Evolutionary conservation across 306 rosid species (phyloP).

Genomic region (Dicorynia guianensis): DNA sequence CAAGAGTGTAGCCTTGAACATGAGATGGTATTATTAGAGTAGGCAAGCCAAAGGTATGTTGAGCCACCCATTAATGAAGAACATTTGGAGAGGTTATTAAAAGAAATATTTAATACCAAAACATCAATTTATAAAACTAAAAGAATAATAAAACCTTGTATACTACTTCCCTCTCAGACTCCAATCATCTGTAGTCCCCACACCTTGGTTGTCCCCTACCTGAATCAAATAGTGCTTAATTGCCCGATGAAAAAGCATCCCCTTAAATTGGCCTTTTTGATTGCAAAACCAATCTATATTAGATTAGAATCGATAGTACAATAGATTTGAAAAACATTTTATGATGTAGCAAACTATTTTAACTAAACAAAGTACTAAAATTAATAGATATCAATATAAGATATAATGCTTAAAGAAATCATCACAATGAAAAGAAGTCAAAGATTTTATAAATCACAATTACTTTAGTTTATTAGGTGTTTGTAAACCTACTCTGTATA

Average conservation of each 20-base stretch:
- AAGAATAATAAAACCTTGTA: constrained; percentile 48
- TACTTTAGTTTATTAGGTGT: neutral
- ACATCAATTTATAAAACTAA: constrained; percentile 19
- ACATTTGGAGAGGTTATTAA: too few species aligned
- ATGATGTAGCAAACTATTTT: constrained; percentile 24
- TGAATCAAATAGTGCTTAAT: constrained; percentile 85
- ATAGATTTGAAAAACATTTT: constrained; percentile 1
- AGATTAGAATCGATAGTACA: constrained; percentile 24
- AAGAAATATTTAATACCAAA: too few species aligned
- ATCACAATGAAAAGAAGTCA: neutral
- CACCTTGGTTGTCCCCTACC: constrained; percentile 77
- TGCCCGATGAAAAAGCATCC: constrained; percentile 81
- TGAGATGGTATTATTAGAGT: too few species aligned
- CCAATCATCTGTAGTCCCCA: constrained; percentile 84
- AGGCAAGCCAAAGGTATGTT: too few species aligned
- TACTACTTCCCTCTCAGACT: constrained; percentile 77
- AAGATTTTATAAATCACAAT: too few species aligned
- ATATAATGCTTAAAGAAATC: neutral
- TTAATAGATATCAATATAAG: constrained; percentile 4
- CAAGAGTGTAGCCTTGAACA: too few species aligned
- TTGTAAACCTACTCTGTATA: too few species aligned
- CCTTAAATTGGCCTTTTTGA: constrained; percentile 86
- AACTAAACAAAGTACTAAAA: constrained; percentile 14
- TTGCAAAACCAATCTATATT: constrained; percentile 54
- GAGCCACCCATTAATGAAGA: too few species aligned